phyloP scores from a whole-genome alignment of 257 asterid species.

The Penstemon newberryi region DNA sequence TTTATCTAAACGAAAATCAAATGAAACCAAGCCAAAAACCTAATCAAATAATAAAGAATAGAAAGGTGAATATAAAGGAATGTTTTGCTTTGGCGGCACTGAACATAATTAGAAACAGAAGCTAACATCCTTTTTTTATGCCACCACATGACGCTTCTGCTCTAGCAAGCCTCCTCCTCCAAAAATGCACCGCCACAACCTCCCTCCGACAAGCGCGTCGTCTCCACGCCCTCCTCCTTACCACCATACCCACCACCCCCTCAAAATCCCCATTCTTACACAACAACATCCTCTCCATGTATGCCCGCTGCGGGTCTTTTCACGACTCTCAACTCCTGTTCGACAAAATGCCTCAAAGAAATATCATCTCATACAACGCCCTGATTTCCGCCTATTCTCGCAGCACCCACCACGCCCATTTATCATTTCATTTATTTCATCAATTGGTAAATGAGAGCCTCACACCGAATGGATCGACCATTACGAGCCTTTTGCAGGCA shows the following conservation, averaged over 20 bases:
- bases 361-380: constrained; percentile 65
- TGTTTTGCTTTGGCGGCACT: no score
- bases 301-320: constrained; percentile 64
- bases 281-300: constrained; percentile 80
- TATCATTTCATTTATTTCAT: constrained; percentile 40
- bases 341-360: constrained; percentile 82
- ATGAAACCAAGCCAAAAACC: no score
- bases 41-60: no score
- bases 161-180: constrained; percentile 42
- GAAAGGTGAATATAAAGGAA: no score
- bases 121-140: constrained; percentile 32
- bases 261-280: constrained; percentile 40
- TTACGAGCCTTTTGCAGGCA: constrained; percentile 69
- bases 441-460: constrained; percentile 43
- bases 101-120: no score
- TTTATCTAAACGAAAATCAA: no score
- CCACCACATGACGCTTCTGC: constrained; percentile 51
- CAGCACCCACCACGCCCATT: constrained; percentile 31
- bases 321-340: constrained; percentile 53
- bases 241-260: constrained; percentile 30
- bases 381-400: constrained; percentile 72
- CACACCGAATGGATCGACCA: constrained; percentile 59
- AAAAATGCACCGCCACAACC: constrained; percentile 57
- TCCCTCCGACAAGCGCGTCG: constrained; percentile 61
- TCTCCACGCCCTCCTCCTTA: constrained; percentile 70